These are phyloP conservation scores for Melaleuca alternifolia DNA, from an alignment of 345 rosid species.

Conservation along the genomic window DNA sequence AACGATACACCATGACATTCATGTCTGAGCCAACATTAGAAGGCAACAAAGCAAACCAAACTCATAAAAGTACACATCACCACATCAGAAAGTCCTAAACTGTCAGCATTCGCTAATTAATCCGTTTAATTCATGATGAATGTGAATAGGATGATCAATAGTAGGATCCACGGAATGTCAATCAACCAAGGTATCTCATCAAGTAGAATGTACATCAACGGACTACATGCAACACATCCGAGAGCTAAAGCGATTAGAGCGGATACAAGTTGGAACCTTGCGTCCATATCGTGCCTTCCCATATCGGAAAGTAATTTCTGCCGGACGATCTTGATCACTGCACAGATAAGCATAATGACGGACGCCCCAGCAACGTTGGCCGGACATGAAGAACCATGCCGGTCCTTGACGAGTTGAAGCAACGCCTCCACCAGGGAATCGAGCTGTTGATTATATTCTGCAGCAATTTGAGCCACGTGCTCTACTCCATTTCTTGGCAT, in stretches of 20 bases:
- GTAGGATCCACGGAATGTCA: no score
- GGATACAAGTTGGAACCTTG: neutral
- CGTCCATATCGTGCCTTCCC: neutral
- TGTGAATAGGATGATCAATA: no score
- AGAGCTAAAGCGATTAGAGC: neutral
- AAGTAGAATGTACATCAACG: no score
- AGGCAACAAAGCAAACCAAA: no score
- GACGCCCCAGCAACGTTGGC: neutral
- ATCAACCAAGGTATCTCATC: neutral
- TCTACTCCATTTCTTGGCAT: accelerated
- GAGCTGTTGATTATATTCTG: accelerated
- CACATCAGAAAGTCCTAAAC: no score
- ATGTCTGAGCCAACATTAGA: no score
- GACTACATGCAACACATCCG: neutral
- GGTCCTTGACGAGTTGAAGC: neutral
- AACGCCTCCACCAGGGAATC: accelerated
- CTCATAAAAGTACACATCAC: no score
- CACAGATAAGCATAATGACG: neutral
- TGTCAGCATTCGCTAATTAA: no score
- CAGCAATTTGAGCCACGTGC: accelerated
- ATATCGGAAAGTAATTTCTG: no score
- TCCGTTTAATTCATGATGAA: no score
- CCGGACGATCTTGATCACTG: neutral
- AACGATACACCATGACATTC: no score
- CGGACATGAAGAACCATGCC: no score